Evolutionary conservation across 2,329 filamentous ascomycete genomes (phyloP).

Genomic region (Aplosporella prunicola): DNA sequence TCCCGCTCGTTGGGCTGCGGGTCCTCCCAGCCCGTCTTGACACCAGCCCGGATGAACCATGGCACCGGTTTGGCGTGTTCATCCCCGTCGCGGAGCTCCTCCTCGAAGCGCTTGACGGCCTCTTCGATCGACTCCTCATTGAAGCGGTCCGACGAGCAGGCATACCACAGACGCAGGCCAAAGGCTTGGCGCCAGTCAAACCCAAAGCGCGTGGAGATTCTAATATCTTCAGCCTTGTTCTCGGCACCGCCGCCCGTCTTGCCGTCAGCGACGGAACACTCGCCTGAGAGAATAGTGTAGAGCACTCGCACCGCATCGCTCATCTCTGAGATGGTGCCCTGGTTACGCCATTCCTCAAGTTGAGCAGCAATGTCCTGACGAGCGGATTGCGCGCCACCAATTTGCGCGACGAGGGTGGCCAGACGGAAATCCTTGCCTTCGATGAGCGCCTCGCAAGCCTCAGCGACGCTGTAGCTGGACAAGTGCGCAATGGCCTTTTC

Average conservation of each 20-base stretch:
- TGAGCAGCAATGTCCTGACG: constrained; percentile 71
- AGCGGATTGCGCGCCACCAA: constrained; percentile 57
- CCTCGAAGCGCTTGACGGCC: constrained; percentile 63
- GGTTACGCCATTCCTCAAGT: constrained; percentile 72
- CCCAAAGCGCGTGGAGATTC: constrained; percentile 72
- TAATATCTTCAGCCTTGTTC: constrained; percentile 70
- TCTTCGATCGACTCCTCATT: constrained; percentile 54
- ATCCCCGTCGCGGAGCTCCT: constrained; percentile 60
- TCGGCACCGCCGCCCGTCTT: constrained; percentile 64
- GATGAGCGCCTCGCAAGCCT: constrained; percentile 73
- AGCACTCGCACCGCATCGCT: constrained; percentile 72
- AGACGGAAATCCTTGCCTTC: constrained; percentile 71
- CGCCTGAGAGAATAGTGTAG: constrained; percentile 82
- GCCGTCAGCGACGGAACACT: constrained; percentile 75
- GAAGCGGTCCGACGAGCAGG: constrained; percentile 46
- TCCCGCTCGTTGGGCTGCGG: constrained; percentile 50
- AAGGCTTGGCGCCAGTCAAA: constrained; percentile 93
- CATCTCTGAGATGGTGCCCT: constrained; percentile 81
- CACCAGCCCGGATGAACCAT: constrained; percentile 55
- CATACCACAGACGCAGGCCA: constrained; percentile 84
- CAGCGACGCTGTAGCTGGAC: constrained; percentile 66
- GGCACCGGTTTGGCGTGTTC: constrained; percentile 63
- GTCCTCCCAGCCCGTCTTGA: constrained; percentile 52
- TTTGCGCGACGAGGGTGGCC: constrained; percentile 73
- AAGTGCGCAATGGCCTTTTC: constrained; percentile 77